These are phyloP conservation scores for Rutstroemia sp. DNA, from an alignment of 2,329 filamentous ascomycete species.

Conservation along the genomic window DNA sequence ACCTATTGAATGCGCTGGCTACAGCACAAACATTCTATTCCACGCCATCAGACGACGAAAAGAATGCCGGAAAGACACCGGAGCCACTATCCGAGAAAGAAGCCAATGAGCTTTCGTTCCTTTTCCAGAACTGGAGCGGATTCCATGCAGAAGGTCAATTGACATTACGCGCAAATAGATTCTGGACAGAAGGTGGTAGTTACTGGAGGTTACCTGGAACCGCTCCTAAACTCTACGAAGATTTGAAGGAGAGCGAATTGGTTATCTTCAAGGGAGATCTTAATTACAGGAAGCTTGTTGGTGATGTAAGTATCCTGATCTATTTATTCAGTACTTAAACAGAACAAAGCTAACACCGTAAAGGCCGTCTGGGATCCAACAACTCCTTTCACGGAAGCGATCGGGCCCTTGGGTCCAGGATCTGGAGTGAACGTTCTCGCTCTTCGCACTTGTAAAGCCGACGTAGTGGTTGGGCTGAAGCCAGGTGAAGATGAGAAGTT, in stretches of 20 bases:
- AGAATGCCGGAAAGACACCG: constrained; percentile 48
- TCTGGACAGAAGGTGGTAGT: constrained; percentile 84
- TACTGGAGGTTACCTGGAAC: constrained; percentile 78
- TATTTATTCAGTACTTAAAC: constrained; percentile 4
- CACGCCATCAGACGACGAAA: constrained; percentile 61
- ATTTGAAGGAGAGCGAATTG: constrained; percentile 75
- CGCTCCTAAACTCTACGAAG: constrained; percentile 61
- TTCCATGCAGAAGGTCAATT: constrained; percentile 81
- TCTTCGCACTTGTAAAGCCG: constrained; percentile 90
- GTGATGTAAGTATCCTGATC: constrained; percentile 57
- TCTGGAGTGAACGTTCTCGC: constrained; percentile 82
- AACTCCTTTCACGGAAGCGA: constrained; percentile 75
- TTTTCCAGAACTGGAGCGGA: constrained; percentile 75
- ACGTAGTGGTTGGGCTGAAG: constrained; percentile 85
- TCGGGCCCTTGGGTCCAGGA: constrained; percentile 75
- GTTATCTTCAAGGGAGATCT: constrained; percentile 96
- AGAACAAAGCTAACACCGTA: constrained; percentile 5
- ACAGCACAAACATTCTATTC: constrained; percentile 74
- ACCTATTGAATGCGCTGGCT: constrained; percentile 74
- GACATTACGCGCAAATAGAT: constrained; percentile 72
- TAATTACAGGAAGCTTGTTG: constrained; percentile 90
- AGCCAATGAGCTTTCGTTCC: constrained; percentile 57
- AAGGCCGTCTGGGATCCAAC: constrained; percentile 77
- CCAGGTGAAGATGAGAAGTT: constrained; percentile 78
- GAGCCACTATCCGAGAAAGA: constrained; percentile 61